Percentiles rank a stretch among this genome's conserved stretches.
Evolutionary conservation across 225 moss, liverwort and hornwort species (phyloP).

Genomic region (Straminergon stramineum): DNA sequence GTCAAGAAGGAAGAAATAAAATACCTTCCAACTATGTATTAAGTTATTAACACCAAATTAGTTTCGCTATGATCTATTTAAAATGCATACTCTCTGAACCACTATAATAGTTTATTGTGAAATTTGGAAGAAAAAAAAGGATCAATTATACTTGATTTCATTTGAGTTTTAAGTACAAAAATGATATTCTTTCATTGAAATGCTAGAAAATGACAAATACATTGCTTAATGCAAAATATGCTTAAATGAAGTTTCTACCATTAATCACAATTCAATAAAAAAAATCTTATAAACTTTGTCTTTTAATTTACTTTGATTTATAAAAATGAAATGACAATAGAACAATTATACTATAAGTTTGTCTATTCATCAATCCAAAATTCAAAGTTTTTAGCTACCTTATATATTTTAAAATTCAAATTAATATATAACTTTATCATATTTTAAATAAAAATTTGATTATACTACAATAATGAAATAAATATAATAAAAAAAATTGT

Average conservation of each 20-base stretch:
- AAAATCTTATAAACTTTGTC: background rate
- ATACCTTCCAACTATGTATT: background rate
- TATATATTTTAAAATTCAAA: too few relatives aligned
- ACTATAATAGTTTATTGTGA: background rate
- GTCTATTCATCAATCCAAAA: background rate
- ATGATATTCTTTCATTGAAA: background rate
- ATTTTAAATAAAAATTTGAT: background rate
- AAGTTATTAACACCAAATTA: background rate
- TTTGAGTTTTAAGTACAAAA: background rate
- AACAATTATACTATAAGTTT: too few relatives aligned
- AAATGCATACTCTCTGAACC: background rate
- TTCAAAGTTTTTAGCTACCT: too few relatives aligned
- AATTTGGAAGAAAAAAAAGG: background rate
- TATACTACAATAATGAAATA: too few relatives aligned
- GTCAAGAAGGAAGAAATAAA: too few relatives aligned
- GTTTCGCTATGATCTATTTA: background rate
- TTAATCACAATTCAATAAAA: background rate
- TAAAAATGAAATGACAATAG: background rate
- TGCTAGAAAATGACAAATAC: background rate
- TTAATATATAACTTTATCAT: rapidly evolving
- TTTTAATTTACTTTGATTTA: background rate
- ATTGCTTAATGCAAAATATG: background rate
- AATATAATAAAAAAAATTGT: background rate
- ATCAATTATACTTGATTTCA: background rate
- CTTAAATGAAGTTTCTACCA: background rate